Conservation (phyloP, 306 rosid species). For the Casuarina cunninghamiana region DNA sequence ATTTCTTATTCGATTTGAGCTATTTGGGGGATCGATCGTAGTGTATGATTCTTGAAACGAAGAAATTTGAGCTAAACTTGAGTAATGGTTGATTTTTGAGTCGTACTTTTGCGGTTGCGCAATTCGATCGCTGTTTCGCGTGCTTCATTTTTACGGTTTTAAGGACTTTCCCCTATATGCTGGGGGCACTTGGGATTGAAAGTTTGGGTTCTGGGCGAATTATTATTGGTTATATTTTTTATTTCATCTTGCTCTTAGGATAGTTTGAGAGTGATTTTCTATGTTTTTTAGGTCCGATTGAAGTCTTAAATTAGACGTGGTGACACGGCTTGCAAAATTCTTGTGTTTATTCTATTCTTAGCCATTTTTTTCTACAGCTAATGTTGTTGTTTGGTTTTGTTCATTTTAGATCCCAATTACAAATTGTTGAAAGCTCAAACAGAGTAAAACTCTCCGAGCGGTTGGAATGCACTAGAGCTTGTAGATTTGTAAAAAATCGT, state of each 20-base stretch:
- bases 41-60: background rate
- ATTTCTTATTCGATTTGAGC: constrained; percentile 25
- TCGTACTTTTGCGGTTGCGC: background rate
- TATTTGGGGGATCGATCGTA: constrained; percentile 24
- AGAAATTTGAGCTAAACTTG: constrained; percentile 18
- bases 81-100: background rate
- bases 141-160: background rate
- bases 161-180: constrained; percentile 12
- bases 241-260: background rate
- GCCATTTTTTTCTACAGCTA: constrained; percentile 28
- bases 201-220: constrained; percentile 45
- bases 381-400: constrained; percentile 32
- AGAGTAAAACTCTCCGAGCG: constrained; percentile 27
- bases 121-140: constrained; percentile 16
- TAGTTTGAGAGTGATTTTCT: constrained; percentile 11
- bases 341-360: constrained; percentile 18
- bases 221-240: background rate
- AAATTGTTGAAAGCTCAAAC: constrained; percentile 35
- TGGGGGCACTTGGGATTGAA: background rate
- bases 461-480: constrained; percentile 27
- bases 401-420: constrained; percentile 39
- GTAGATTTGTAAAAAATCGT: constrained; percentile 25
- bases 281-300: constrained; percentile 14
- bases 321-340: constrained; percentile 6
- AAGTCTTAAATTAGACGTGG: constrained; percentile 6